phyloP scores from a whole-genome alignment of 768 basidiomycete genomes.

The Leucocoprinus leucothites region DNA sequence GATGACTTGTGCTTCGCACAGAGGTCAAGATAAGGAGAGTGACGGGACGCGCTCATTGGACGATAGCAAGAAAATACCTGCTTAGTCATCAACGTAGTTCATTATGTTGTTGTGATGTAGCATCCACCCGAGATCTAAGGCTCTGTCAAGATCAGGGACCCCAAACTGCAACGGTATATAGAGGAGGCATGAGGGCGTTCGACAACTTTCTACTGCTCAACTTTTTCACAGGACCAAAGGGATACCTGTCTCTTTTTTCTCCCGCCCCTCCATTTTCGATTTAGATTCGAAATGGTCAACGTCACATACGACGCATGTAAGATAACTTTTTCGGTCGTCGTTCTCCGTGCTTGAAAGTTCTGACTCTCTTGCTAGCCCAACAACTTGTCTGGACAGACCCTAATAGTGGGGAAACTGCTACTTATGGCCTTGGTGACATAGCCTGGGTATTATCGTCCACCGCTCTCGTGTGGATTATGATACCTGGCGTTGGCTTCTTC shows the following conservation, averaged over 20 bases:
- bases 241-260: not conserved
- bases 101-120: not conserved
- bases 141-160: not conserved
- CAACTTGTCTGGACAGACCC: slow-evolving; percentile 9
- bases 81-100: slow-evolving; percentile 7
- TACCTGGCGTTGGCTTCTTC: slow-evolving; percentile 83
- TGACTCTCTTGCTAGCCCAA: slow-evolving; percentile 7
- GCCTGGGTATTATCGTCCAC: slow-evolving; percentile 64
- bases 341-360: not conserved
- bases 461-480: slow-evolving; percentile 84
- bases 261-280: not conserved
- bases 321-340: slow-evolving; percentile 4
- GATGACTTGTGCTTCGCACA: not conserved
- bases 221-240: not conserved
- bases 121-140: not conserved
- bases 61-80: slow-evolving; percentile 10
- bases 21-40: slow-evolving; percentile 1
- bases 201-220: not conserved
- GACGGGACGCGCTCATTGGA: slow-evolving; percentile 9
- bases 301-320: slow-evolving; percentile 28
- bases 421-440: slow-evolving; percentile 48
- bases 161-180: not conserved
- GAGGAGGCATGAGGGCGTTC: not conserved
- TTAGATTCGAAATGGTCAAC: slow-evolving; percentile 27
- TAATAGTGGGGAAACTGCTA: not conserved